phyloP scores from a whole-genome alignment of 1,139 yeast species.

The Saccharomyces hybrid region DNA sequence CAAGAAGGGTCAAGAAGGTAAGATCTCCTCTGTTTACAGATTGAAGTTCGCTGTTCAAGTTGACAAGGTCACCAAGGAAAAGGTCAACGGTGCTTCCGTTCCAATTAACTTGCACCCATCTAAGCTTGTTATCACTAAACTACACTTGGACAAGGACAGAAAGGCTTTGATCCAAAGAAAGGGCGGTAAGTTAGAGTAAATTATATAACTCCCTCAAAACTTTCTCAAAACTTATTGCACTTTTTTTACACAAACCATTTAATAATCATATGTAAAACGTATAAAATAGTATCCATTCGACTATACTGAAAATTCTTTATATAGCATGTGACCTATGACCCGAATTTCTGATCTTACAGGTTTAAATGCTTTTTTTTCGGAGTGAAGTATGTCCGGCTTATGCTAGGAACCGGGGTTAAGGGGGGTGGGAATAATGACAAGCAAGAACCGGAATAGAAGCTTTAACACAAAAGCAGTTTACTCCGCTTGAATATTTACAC shows the following conservation, averaged over 20 bases:
- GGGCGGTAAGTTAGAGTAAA: constrained; percentile 76
- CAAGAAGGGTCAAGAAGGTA: constrained; percentile 99
- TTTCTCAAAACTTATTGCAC: constrained; percentile 2
- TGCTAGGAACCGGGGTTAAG: background rate
- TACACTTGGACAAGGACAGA: constrained; percentile 98
- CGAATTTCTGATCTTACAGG: background rate
- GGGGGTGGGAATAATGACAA: background rate
- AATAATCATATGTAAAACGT: constrained; percentile 2
- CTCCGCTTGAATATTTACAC: background rate
- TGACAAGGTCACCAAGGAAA: constrained; percentile 96
- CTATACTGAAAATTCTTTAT: background rate
- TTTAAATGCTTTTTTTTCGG: background rate
- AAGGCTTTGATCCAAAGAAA: constrained; percentile 92
- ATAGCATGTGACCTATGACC: background rate
- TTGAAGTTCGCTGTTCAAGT: constrained; percentile 94
- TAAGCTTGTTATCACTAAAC: constrained; percentile 96
- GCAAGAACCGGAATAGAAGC: background rate
- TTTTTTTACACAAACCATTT: constrained; percentile 2
- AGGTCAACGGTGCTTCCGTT: constrained; percentile 96
- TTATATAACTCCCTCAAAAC: constrained; percentile 13
- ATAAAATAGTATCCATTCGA: background rate
- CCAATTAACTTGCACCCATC: constrained; percentile 98
- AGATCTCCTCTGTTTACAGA: constrained; percentile 97
- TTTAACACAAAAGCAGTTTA: background rate
- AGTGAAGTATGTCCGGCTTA: background rate